phyloP scores from a whole-genome alignment of 129 eudicot genomes.

The Artemisia annua region DNA sequence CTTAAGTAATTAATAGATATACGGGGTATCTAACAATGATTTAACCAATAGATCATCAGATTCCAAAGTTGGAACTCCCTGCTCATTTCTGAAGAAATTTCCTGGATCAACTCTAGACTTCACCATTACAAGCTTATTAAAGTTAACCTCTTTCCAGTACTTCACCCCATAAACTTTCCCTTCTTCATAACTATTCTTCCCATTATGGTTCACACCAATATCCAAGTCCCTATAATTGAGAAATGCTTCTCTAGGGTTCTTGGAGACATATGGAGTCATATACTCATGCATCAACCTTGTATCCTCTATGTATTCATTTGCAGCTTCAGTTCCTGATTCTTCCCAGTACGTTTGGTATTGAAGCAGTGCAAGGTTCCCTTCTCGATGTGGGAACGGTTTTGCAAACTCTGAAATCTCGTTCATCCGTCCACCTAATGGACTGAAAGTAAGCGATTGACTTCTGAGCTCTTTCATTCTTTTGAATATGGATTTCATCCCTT shows the following conservation, averaged over 20 bases:
- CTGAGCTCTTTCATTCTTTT: constrained; percentile 7
- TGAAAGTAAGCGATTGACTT: neutral
- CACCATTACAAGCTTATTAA: constrained; percentile 39
- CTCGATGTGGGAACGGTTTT: constrained; percentile 18
- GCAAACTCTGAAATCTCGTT: constrained; percentile 11
- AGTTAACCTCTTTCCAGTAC: constrained; percentile 36
- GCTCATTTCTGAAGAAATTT: constrained; percentile 47
- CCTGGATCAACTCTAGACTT: constrained; percentile 43
- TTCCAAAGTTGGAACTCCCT: constrained; percentile 35
- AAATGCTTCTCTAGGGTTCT: constrained; percentile 44
- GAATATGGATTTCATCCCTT: constrained; percentile 1
- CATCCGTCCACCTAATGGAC: constrained; percentile 10
- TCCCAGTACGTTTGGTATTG: neutral
- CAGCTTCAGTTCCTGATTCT: neutral
- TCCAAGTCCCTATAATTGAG: constrained; percentile 46
- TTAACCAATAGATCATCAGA: neutral
- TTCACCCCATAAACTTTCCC: constrained; percentile 40
- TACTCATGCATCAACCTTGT: constrained; percentile 11
- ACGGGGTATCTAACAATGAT: no score
- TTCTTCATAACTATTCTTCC: constrained; percentile 30
- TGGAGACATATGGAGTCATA: constrained; percentile 45
- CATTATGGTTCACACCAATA: constrained; percentile 38
- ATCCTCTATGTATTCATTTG: neutral
- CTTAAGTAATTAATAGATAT: no score
- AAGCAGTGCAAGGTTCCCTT: constrained; percentile 3